Percentiles rank a stretch among this genome's conserved stretches.
Evolutionary conservation across 805 yeast species (phyloP).

Genomic region (Starmerella khaoyaiensis): DNA sequence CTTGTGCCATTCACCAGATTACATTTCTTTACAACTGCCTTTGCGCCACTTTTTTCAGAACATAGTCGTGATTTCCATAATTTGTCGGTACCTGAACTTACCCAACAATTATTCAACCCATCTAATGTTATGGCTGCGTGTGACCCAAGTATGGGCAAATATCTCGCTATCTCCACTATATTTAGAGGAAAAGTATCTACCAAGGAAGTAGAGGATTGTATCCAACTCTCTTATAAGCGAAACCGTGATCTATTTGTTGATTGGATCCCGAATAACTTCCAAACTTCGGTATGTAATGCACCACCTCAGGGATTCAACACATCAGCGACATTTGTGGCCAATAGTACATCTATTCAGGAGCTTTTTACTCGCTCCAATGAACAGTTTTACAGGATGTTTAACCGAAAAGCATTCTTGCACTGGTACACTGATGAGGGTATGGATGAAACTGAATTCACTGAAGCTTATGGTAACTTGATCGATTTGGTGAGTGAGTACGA

Average conservation of each 20-base stretch:
- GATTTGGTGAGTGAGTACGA: slow-evolving; percentile 85
- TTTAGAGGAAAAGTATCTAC: slow-evolving; percentile 89
- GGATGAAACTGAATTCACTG: slow-evolving; percentile 91
- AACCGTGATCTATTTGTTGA: slow-evolving; percentile 77
- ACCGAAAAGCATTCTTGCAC: slow-evolving; percentile 88
- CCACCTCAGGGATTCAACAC: slow-evolving; percentile 78
- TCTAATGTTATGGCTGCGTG: slow-evolving; percentile 94
- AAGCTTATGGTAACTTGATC: slow-evolving; percentile 85
- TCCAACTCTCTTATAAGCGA: slow-evolving; percentile 74
- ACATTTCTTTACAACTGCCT: slow-evolving; percentile 92
- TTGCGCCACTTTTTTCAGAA: slow-evolving; percentile 78
- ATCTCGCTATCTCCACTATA: slow-evolving; percentile 86
- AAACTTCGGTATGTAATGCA: slow-evolving; percentile 85
- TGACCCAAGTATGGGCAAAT: slow-evolving; percentile 84
- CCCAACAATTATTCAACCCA: slow-evolving; percentile 90
- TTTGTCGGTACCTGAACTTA: slow-evolving; percentile 78
- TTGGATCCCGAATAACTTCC: slow-evolving; percentile 96
- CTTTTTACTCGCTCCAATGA: slow-evolving; percentile 80
- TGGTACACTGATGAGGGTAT: slow-evolving; percentile 95
- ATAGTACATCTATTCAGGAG: slow-evolving; percentile 88
- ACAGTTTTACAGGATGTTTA: slow-evolving; percentile 87
- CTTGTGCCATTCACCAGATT: slow-evolving; percentile 93
- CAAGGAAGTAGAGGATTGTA: slow-evolving; percentile 90
- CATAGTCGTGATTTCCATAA: slow-evolving; percentile 77
- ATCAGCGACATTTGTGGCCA: slow-evolving; percentile 90